Conservation (phyloP, 2,329 filamentous ascomycete species). For the Cladosporium sp. region DNA sequence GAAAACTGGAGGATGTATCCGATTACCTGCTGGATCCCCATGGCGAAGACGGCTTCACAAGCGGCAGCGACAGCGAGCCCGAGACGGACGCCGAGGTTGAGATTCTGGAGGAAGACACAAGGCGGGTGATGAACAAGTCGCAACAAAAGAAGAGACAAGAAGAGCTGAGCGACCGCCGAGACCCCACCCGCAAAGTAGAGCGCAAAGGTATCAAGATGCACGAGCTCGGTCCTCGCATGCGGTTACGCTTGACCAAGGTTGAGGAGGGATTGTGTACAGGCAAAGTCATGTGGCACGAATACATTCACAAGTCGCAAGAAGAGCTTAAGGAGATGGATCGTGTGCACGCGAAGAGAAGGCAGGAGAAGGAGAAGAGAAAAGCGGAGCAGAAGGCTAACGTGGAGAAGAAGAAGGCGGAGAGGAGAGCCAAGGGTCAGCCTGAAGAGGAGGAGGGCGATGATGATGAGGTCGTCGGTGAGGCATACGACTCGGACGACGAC, state of each 20-base stretch:
- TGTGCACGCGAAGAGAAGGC: conserved; percentile 71
- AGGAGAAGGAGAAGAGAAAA: conserved; percentile 77
- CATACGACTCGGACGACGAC: conserved; percentile 49
- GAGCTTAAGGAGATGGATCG: conserved; percentile 77
- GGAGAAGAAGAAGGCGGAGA: conserved; percentile 72
- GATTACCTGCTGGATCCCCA: conserved; percentile 84
- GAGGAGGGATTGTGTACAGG: conserved; percentile 89
- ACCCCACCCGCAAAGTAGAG: conserved; percentile 57
- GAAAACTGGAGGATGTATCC: conserved; percentile 85
- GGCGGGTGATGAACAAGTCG: conserved; percentile 57
- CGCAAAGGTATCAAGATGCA: conserved; percentile 86
- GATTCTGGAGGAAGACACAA: conserved; percentile 58
- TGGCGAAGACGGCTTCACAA: conserved; percentile 79
- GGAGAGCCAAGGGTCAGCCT: conserved; percentile 41
- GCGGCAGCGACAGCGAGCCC: conserved; percentile 85
- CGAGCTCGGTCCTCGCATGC: conserved; percentile 88
- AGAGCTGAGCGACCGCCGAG: conserved; percentile 17
- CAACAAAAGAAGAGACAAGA: conserved; percentile 36
- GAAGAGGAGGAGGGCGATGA: conserved; percentile 37
- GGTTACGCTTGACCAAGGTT: conserved; percentile 85
- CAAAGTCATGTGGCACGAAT: conserved; percentile 97
- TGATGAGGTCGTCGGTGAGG: conserved; percentile 37
- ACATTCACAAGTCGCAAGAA: conserved; percentile 74
- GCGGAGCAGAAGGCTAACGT: conserved; percentile 86
- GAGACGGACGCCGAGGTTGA: conserved; percentile 97